Base-by-base conservation (phyloP, 371 early-diverging fungal species). In the Mortierella sp. region DNA sequence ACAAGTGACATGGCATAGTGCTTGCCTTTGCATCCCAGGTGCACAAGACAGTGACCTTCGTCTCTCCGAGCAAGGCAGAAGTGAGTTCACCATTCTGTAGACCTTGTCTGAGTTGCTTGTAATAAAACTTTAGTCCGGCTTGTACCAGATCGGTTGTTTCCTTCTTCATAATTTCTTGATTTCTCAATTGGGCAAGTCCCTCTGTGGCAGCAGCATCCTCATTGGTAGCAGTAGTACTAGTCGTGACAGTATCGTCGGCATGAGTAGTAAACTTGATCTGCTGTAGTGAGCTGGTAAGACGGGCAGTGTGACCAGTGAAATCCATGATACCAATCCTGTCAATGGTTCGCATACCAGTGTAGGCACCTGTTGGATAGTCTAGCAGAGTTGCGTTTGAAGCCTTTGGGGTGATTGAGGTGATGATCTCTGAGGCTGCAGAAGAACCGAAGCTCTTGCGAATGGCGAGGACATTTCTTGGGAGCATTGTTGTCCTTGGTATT, bases 221-320 rank as follows among this genome's bases (percentile, higher is more conserved):
- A 20, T 2, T 20, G 51, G 11, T 39, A 11, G 18, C 45, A 5
- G 10, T 30, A 5, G n/a, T 51, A n/a, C n/a, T n/a, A 8, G 18
- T 35, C 35, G 35, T 20, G 40, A 10, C 26, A 5, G 18, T 37
- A 5, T 3, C 22, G 32, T 22, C 24, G 5, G n/a, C 5, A n/a
- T 8, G 8, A n/a, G 18, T n/a, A n/a, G n/a, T 18, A 61, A 87
- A 88, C 5, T 51, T 70, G 59, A 91, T 85, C 47, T 83, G 74
- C 0, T 83, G 70, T 1, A 92, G 47, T 8, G 91, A 90, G 51
- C 72, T 84, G 16, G 69, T 77, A 9, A 90, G 74, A 3, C 91
- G 87, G 22, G 85, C 66, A 22, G 87, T 71, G 62, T 92, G 92
- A 11, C 85, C 83, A 1, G 81, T 60, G 14, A 90, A 76, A 40